These are phyloP conservation scores for Daldinia decipiens DNA, from an alignment of 495 filamentous ascomycete species.

Conservation along the genomic window DNA sequence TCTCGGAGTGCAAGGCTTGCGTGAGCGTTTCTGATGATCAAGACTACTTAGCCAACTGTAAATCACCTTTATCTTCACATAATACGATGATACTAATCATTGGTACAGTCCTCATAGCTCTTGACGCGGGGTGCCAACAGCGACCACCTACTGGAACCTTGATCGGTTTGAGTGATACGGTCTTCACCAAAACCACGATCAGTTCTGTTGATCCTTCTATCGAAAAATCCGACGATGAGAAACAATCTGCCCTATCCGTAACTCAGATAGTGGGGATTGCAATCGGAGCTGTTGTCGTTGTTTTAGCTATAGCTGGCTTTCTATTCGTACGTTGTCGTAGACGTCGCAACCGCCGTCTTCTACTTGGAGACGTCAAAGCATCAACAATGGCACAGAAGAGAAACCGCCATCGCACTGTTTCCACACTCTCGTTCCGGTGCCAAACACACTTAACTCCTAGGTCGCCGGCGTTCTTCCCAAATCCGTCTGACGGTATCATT, in stretches of 20 bases:
- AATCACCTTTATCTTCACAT: background rate
- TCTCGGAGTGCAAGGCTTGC: slow-evolving; percentile 52
- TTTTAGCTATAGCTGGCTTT: slow-evolving; percentile 48
- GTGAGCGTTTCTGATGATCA: slow-evolving; percentile 51
- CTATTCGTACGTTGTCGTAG: slow-evolving; percentile 53
- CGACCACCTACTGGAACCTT: slow-evolving; percentile 53
- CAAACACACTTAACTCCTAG: slow-evolving; percentile 57
- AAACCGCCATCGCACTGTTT: slow-evolving; percentile 48
- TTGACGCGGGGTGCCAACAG: slow-evolving; percentile 61
- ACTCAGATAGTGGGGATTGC: slow-evolving; percentile 54
- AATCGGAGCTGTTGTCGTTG: slow-evolving; percentile 42
- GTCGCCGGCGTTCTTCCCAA: slow-evolving; percentile 52
- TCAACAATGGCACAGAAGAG: slow-evolving; percentile 32
- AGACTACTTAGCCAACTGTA: slow-evolving; percentile 57
- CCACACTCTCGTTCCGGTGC: slow-evolving; percentile 61
- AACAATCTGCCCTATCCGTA: slow-evolving; percentile 38
- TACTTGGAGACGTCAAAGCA: slow-evolving; percentile 43
- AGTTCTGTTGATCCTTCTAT: slow-evolving; percentile 53
- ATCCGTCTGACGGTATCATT: slow-evolving; percentile 23
- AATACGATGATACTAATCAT: slow-evolving; percentile 30
- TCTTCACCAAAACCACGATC: slow-evolving; percentile 57
- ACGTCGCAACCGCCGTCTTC: slow-evolving; percentile 51
- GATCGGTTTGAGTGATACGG: slow-evolving; percentile 58
- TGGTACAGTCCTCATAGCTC: slow-evolving; percentile 53
- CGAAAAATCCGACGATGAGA: slow-evolving; percentile 20